Percentiles rank a stretch among this genome's conserved stretches.
phyloP scores from a whole-genome alignment of 768 basidiomycete species.

The Chalciporus pseudorubinellus region DNA sequence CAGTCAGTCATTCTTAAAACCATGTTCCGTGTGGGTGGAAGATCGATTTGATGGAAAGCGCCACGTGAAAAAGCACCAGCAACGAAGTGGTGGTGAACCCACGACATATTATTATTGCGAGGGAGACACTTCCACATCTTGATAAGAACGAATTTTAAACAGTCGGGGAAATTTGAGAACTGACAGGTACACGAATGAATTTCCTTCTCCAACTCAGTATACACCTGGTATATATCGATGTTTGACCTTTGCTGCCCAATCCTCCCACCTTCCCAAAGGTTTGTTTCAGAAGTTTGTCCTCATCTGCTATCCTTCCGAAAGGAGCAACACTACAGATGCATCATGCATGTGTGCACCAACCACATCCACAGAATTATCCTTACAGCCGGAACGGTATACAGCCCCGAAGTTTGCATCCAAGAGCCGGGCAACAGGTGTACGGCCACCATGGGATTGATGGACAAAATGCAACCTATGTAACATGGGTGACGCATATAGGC shows the following conservation, averaged over 20 bases:
- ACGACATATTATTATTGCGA: no score
- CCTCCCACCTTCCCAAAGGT: slow-evolving; percentile 36
- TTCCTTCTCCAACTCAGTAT: no score
- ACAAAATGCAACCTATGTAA: slow-evolving; percentile 40
- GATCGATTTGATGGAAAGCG: no score
- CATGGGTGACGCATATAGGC: slow-evolving; percentile 47
- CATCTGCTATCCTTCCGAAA: slow-evolving; percentile 38
- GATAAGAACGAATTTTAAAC: no score
- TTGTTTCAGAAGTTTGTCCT: slow-evolving; percentile 42
- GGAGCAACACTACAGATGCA: slow-evolving; percentile 34
- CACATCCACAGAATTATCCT: slow-evolving; percentile 27
- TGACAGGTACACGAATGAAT: no score
- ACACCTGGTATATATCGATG: slow-evolving; percentile 36
- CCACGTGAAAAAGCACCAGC: no score
- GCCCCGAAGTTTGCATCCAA: slow-evolving; percentile 45
- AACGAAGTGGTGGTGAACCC: no score
- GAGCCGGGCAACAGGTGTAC: slow-evolving; percentile 33
- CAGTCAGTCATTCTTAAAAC: no score
- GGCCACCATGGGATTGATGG: slow-evolving; percentile 20
- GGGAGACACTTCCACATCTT: no score
- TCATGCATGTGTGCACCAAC: slow-evolving; percentile 29
- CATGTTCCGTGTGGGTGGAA: no score
- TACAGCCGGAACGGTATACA: slow-evolving; percentile 34
- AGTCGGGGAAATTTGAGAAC: no score
- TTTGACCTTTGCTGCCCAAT: slow-evolving; percentile 31